Evolutionary conservation across 179 eudicot genomes (phyloP).

Genomic region (Spinacia oleracea): DNA sequence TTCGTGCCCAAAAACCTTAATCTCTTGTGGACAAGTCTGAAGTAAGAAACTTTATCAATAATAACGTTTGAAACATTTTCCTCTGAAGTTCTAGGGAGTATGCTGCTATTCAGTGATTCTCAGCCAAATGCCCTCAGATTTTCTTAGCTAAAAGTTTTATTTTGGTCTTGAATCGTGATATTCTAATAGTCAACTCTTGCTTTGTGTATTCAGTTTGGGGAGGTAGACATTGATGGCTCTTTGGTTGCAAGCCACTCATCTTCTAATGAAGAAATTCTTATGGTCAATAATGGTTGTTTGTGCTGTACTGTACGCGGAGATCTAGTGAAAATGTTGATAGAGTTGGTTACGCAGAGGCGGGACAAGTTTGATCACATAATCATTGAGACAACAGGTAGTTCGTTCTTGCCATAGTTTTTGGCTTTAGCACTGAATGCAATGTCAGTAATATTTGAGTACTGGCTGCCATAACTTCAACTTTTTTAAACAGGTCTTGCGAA

Average conservation of each 20-base stretch:
- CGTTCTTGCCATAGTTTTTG: not conserved
- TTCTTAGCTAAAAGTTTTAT: not conserved
- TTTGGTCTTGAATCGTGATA: not conserved
- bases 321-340: conserved; percentile 80
- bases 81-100: not conserved
- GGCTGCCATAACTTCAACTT: not conserved
- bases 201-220: conserved; percentile 72
- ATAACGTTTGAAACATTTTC: not conserved
- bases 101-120: not conserved
- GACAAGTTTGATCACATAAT: conserved; percentile 91
- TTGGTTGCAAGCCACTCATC: conserved; percentile 91
- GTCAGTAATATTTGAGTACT: not conserved
- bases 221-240: conserved; percentile 93
- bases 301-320: conserved; percentile 97
- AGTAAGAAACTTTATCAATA: not conserved
- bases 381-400: conserved; percentile 88
- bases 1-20: too few species aligned
- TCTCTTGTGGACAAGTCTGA: not conserved
- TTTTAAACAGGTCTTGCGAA: conserved; percentile 82
- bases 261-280: conserved; percentile 79
- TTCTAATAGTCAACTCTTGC: conserved; percentile 11
- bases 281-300: conserved; percentile 94
- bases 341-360: conserved; percentile 71
- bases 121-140: not conserved
- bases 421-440: not conserved